These are phyloP conservation scores for Furcasterigmium sp. DNA, from an alignment of 2,329 filamentous ascomycete species.

Conservation along the genomic window DNA sequence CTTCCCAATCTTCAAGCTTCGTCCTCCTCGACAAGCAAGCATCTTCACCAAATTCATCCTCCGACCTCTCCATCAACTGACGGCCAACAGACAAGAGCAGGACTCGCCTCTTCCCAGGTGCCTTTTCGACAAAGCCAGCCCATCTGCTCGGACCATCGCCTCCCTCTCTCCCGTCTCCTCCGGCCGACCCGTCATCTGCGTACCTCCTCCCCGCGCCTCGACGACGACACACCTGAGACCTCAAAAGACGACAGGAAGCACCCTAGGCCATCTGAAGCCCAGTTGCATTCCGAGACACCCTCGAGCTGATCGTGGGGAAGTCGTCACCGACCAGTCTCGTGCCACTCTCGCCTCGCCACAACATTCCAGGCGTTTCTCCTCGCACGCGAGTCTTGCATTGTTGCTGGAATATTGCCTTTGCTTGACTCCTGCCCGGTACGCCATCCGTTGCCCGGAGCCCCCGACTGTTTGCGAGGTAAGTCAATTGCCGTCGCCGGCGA, in stretches of 20 bases:
- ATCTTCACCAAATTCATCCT: slow-evolving; percentile 6
- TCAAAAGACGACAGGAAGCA: not conserved
- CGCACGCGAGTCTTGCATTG: slow-evolving; percentile 8
- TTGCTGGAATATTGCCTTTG: slow-evolving; percentile 15
- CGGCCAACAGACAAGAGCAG: not conserved
- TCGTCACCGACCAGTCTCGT: slow-evolving; percentile 10
- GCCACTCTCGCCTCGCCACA: slow-evolving; percentile 9
- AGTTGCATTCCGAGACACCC: slow-evolving; percentile 2
- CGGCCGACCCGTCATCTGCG: slow-evolving; percentile 6
- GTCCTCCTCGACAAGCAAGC: slow-evolving; percentile 12
- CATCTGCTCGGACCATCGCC: not conserved
- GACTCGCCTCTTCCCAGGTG: not conserved
- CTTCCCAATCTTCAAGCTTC: slow-evolving; percentile 7
- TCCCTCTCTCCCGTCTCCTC: slow-evolving; percentile 5
- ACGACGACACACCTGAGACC: slow-evolving; percentile 5
- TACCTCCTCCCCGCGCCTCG: too few relatives aligned
- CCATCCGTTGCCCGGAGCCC: slow-evolving; percentile 5
- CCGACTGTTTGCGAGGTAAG: slow-evolving; percentile 9
- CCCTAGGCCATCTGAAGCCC: not conserved
- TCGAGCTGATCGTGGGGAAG: slow-evolving; percentile 9
- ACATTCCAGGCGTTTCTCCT: slow-evolving; percentile 3
- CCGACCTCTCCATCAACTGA: slow-evolving; percentile 2
- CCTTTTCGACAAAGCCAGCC: slow-evolving; percentile 3
- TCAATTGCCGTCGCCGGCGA: slow-evolving; percentile 5
- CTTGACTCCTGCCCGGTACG: slow-evolving; percentile 8